Percentiles rank a stretch among this genome's conserved stretches.
These are phyloP conservation scores for Magnolia officinalis DNA, from an alignment of 164 flowering plant genomes.

Conservation along the genomic window DNA sequence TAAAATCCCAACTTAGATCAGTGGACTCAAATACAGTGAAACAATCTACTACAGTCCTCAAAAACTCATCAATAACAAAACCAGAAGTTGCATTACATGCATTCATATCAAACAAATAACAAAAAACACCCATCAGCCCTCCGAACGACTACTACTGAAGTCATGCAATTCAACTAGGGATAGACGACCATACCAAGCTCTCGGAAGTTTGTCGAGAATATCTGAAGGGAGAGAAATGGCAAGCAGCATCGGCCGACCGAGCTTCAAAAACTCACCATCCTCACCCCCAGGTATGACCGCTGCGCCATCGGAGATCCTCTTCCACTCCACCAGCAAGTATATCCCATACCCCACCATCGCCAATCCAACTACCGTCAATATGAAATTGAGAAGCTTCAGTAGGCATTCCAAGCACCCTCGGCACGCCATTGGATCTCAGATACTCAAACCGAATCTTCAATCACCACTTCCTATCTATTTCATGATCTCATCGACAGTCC, in stretches of 20 bases:
- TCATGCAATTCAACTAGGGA: not conserved
- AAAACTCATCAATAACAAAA: too few species aligned
- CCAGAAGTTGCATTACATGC: too few species aligned
- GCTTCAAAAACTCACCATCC: slow-evolving; percentile 30
- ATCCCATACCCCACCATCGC: slow-evolving; percentile 95
- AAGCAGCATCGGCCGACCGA: slow-evolving; percentile 82
- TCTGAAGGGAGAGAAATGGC: slow-evolving; percentile 51
- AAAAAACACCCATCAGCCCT: too few species aligned
- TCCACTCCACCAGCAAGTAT: slow-evolving; percentile 73
- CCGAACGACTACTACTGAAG: too few species aligned
- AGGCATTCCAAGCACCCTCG: slow-evolving; percentile 75
- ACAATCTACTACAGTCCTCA: too few species aligned
- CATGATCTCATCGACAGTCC: not conserved
- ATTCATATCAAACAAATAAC: too few species aligned
- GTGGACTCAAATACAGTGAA: too few species aligned
- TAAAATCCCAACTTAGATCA: too few species aligned
- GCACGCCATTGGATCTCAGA: slow-evolving; percentile 56
- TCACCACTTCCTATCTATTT: not conserved
- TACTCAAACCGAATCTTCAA: not conserved
- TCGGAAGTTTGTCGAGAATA: slow-evolving; percentile 67
- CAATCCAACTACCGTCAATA: slow-evolving; percentile 69
- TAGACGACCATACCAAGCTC: slow-evolving; percentile 65
- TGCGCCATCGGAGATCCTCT: slow-evolving; percentile 7
- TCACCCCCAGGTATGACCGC: slow-evolving; percentile 3
- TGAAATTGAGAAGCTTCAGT: slow-evolving; percentile 78